Evolutionary conservation across 306 rosid genomes (phyloP).

Genomic region (Pachyrhizus erosus): DNA sequence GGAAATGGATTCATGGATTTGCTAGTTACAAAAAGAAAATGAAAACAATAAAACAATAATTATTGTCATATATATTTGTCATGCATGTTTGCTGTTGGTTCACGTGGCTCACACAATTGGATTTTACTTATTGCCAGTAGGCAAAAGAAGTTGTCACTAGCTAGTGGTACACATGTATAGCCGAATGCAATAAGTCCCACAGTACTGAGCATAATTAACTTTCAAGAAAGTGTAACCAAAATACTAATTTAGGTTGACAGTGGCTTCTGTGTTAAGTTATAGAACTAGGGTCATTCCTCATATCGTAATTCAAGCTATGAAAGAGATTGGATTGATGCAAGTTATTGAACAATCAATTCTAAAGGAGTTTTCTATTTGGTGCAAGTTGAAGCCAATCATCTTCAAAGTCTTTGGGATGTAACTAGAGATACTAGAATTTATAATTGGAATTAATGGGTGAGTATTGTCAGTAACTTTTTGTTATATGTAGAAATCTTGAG

Average conservation of each 20-base stretch:
- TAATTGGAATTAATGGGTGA: neutral
- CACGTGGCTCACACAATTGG: slow-evolving; percentile 21
- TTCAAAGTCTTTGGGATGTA: neutral
- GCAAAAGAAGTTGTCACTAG: neutral
- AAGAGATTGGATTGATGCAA: no score
- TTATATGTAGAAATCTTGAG: neutral
- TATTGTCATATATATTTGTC: neutral
- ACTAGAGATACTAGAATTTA: neutral
- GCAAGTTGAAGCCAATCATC: neutral
- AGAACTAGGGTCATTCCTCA: no score
- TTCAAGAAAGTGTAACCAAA: neutral
- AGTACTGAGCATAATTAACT: neutral
- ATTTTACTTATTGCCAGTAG: neutral
- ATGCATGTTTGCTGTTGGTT: slow-evolving; percentile 35
- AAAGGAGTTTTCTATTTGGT: neutral
- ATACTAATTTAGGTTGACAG: neutral
- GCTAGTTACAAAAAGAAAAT: neutral
- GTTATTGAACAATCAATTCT: neutral
- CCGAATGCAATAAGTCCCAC: neutral
- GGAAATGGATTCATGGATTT: neutral
- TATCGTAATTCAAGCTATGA: no score
- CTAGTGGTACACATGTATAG: neutral
- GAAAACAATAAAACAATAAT: neutral
- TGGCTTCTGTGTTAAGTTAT: neutral
- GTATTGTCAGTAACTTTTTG: neutral